Evolutionary conservation across 2,329 filamentous ascomycete species (phyloP), one percentile per base, ranked within the genome.

Genomic region (Fusarium succisae): DNA sequence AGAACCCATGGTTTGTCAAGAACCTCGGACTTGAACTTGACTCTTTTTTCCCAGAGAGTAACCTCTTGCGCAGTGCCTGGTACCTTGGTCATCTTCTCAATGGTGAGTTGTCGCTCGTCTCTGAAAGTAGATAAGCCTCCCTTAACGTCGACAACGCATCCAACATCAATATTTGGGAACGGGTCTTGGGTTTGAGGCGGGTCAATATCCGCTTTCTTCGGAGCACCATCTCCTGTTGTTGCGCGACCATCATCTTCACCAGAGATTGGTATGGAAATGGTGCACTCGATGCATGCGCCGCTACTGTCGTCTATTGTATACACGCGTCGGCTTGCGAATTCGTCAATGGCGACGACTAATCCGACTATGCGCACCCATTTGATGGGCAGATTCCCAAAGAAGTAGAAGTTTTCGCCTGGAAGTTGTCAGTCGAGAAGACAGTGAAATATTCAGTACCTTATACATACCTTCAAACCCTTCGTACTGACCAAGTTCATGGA

Each of bases 301-400:
- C 88, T 91, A 79, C 90, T 89, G 80, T 93, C 91, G 75, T 93
- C 91, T n/a, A 93, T 80, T 5, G 87, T 91, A 75, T 87, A 90
- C 45, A 88, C 82, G 50, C 83, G 84, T 41, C 83, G 83, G 41
- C 81, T 82, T 41, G 77, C 71, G 63, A 84, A 87, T 28, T 90
- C 86, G 72, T 90, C 87, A 41, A 90, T 82, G 18, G 88, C 89
- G 63, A 95, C 91, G 28, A 96, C 87, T 14, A 94, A 82, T 37
- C 94, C 94, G 13, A 91, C 87, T 38, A 95, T 81, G 70, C 91
- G 91, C 60, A 93, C 89, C 89, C 91, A 95, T 86, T 91, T 90
- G 76, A 96, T 90, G 1, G 93, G 93, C 74, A 95, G 90, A 80
- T 95, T 95, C 56, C 86, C 82, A 83, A 91, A 87, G 81, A 95